Conservation (phyloP, 2,329 filamentous ascomycete genomes). For the Sclerotinia subarctica region DNA sequence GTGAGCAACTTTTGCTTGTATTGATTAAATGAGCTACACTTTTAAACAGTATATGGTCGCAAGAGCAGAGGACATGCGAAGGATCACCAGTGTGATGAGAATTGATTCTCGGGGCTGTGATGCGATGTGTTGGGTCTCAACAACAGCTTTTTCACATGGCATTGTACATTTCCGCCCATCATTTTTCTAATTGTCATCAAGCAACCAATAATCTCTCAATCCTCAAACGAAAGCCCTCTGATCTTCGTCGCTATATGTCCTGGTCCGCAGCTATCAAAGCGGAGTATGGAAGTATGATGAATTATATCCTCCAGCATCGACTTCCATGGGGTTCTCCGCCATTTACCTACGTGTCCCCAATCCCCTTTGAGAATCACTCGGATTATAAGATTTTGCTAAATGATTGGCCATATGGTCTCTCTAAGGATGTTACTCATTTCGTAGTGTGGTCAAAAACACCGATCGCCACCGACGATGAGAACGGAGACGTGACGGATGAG, state of each 20-base stretch:
- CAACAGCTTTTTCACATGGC: slow-evolving; percentile 1
- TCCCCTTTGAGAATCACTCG: slow-evolving; percentile 51
- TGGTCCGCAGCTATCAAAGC: slow-evolving; percentile 69
- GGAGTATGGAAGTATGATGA: slow-evolving; percentile 74
- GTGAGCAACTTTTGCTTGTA: slow-evolving; percentile 41
- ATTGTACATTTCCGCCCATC: slow-evolving; percentile 4
- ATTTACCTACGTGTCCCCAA: slow-evolving; percentile 43
- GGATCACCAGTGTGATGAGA: slow-evolving; percentile 12
- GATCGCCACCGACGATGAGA: slow-evolving; percentile 67
- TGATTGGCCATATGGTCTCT: slow-evolving; percentile 89
- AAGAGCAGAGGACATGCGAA: background rate
- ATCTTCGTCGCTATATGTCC: slow-evolving; percentile 74
- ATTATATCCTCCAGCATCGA: slow-evolving; percentile 71
- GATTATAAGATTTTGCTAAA: slow-evolving; percentile 75
- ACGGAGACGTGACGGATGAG: slow-evolving; percentile 68
- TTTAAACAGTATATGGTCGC: background rate
- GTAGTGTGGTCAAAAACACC: slow-evolving; percentile 88
- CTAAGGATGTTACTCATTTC: slow-evolving; percentile 66
- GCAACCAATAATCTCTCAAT: slow-evolving; percentile 62
- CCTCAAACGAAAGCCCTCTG: slow-evolving; percentile 77
- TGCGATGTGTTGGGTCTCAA: background rate
- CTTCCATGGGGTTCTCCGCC: slow-evolving; percentile 63
- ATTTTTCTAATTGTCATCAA: slow-evolving; percentile 30
- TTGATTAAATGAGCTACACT: background rate
- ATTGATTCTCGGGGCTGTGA: background rate